A percentile compares a stretch with the other conserved stretches of the same genome.
These are phyloP conservation scores for Hypoxylon sp. DNA, from an alignment of 2,329 filamentous ascomycete species.

Conservation along the genomic window DNA sequence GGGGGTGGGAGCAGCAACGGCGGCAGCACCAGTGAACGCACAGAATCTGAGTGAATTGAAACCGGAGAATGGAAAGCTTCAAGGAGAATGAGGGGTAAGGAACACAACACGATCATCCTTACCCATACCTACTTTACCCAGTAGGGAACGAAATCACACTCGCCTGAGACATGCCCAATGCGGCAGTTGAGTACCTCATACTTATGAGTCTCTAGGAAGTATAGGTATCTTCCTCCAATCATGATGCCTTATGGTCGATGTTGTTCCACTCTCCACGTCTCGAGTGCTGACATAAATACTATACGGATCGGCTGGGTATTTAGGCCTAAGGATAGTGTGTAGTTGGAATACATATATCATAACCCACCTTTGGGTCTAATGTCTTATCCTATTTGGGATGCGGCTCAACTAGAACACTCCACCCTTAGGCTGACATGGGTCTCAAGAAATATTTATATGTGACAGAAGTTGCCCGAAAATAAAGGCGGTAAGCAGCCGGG, in stretches of 20 bases:
- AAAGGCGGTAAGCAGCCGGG: background rate
- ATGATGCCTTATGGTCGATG: background rate
- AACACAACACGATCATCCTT: background rate
- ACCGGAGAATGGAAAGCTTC: background rate
- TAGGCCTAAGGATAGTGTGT: background rate
- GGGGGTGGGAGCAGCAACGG: background rate
- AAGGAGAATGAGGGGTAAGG: background rate
- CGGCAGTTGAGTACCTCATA: background rate
- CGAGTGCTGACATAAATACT: background rate
- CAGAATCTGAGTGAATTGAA: background rate
- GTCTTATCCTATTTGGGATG: background rate
- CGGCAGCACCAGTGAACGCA: background rate
- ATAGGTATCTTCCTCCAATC: background rate
- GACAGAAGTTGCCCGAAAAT: background rate
- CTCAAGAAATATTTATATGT: background rate
- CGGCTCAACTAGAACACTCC: background rate
- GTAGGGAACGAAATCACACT: conserved; percentile 1
- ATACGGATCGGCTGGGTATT: background rate
- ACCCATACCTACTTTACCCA: background rate
- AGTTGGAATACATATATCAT: background rate
- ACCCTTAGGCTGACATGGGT: background rate
- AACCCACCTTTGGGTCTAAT: background rate
- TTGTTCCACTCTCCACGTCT: background rate
- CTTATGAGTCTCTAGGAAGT: background rate
- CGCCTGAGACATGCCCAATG: background rate